These are phyloP conservation scores for Colletotrichum sojae DNA, from an alignment of 2,329 filamentous ascomycete species.

Conservation along the genomic window DNA sequence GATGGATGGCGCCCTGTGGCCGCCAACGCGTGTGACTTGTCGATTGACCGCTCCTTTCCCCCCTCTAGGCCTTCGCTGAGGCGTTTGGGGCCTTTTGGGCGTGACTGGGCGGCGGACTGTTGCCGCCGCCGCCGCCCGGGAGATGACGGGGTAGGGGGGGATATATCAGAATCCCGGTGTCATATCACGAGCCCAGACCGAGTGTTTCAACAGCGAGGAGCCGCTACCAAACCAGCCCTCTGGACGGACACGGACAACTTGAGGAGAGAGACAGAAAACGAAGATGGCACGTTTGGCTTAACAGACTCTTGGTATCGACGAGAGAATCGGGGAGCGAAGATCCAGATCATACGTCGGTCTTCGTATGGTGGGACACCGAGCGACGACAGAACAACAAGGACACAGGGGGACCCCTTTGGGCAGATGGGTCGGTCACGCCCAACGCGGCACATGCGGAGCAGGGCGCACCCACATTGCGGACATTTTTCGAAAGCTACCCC, in stretches of 20 bases:
- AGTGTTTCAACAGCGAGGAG: conserved; percentile 37
- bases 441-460: conserved; percentile 32
- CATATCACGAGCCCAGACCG: conserved; percentile 31
- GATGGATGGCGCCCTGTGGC: conserved; percentile 15
- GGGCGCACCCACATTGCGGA: conserved; percentile 15
- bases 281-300: conserved; percentile 7
- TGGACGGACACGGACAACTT: conserved; percentile 12
- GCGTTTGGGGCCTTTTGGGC: conserved; percentile 13
- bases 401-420: conserved; percentile 7
- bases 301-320: background rate
- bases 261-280: background rate
- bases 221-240: conserved; percentile 18
- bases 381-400: background rate
- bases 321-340: conserved; percentile 15
- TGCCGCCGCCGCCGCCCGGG: conserved; percentile 14
- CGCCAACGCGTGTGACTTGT: conserved; percentile 19
- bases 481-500: conserved; percentile 7
- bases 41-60: conserved; percentile 36
- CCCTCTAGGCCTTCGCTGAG: background rate
- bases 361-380: conserved; percentile 17
- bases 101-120: conserved; percentile 18
- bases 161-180: conserved; percentile 32
- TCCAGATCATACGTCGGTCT: conserved; percentile 27
- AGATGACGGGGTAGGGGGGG: conserved; percentile 29
- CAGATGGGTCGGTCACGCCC: conserved; percentile 20